Conservation (phyloP, 345 rosid species). For the Chamaenerion angustifolium region DNA sequence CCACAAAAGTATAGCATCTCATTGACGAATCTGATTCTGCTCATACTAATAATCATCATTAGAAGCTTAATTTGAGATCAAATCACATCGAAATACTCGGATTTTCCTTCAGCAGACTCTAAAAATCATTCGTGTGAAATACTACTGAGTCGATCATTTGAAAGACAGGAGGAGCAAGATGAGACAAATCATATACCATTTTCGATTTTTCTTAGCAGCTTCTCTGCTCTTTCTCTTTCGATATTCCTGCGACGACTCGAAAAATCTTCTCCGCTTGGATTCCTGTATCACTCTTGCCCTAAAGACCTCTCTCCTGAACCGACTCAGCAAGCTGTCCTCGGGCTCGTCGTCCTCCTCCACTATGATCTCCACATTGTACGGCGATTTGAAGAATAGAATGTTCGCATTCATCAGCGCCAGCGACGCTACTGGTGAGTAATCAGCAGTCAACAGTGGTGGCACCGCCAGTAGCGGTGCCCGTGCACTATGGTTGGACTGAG, state of each 20-base stretch:
- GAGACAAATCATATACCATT: constrained; percentile 10
- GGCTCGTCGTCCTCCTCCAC: constrained; percentile 27
- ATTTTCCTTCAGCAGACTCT: no score
- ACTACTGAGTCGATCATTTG: no score
- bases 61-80: no score
- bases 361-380: constrained; percentile 19
- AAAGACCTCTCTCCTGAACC: constrained; percentile 19
- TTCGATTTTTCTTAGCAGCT: constrained; percentile 20
- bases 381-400: constrained; percentile 18
- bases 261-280: constrained; percentile 21
- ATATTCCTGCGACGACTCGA: constrained; percentile 20
- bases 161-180: background rate
- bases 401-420: constrained; percentile 14
- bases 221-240: constrained; percentile 23
- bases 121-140: no score
- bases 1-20: no score
- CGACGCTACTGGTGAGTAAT: constrained; percentile 2
- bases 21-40: no score
- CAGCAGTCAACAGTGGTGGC: background rate
- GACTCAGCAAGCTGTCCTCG: constrained; percentile 20
- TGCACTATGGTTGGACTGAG: constrained; percentile 2
- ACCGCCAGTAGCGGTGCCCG: background rate
- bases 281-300: constrained; percentile 23
- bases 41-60: no score
- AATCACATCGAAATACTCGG: no score